These are phyloP conservation scores for Populus trichocarpa DNA, from an alignment of 441 rosid genomes.

Conservation along the genomic window DNA sequence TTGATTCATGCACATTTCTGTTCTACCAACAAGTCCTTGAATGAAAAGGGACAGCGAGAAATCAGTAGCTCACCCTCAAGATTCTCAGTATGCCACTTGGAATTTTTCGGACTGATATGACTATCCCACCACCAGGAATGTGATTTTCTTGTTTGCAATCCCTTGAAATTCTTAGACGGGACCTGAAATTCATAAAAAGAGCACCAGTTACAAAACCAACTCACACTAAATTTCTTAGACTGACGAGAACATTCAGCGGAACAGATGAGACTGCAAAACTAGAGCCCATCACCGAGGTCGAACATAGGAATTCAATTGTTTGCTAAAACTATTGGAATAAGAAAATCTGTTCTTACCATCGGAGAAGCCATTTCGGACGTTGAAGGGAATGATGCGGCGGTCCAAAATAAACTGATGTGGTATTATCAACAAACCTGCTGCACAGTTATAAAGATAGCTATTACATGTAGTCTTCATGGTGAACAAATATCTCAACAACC, in stretches of 20 bases:
- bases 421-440: slow-evolving; percentile 5
- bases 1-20: background rate
- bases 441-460: background rate
- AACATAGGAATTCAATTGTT: background rate
- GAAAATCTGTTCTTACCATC: slow-evolving; percentile 19
- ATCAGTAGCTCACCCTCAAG: slow-evolving; percentile 56
- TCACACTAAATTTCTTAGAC: no score
- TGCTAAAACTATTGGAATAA: background rate
- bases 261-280: background rate
- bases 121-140: slow-evolving; percentile 99
- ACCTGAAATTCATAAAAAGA: slow-evolving; percentile 29
- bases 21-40: background rate
- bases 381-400: background rate
- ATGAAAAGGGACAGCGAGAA: background rate
- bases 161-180: slow-evolving; percentile 45
- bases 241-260: background rate
- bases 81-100: slow-evolving; percentile 88
- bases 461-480: background rate
- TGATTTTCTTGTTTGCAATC: slow-evolving; percentile 59
- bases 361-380: slow-evolving; percentile 25
- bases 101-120: slow-evolving; percentile 77
- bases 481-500: no score
- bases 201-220: background rate
- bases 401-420: background rate
- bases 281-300: no score